Evolutionary conservation across 2,329 filamentous ascomycete species (phyloP).

Genomic region (Penicillium sp.): DNA sequence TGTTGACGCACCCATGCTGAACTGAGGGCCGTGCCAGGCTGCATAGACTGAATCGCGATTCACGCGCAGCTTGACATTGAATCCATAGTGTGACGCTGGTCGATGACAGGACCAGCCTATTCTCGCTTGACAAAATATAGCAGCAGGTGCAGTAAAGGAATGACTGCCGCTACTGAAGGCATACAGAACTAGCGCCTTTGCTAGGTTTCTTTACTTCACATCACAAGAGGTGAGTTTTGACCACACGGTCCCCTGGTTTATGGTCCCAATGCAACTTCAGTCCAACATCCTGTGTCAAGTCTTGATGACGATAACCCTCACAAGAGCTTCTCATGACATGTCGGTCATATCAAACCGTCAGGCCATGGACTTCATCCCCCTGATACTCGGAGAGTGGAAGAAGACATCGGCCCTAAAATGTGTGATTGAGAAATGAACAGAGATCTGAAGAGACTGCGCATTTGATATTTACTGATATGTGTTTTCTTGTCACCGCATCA

Average conservation of each 20-base stretch:
- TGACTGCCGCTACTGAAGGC: not conserved
- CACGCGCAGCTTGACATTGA: not conserved
- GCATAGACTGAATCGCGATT: not conserved
- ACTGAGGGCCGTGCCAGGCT: not conserved
- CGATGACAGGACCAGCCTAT: not conserved
- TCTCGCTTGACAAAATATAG: not conserved
- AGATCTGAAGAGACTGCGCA: slow-evolving; percentile 44
- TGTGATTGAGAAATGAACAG: slow-evolving; percentile 49
- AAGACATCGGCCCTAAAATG: slow-evolving; percentile 32
- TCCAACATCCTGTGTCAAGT: slow-evolving; percentile 19
- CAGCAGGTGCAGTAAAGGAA: not conserved
- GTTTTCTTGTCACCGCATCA: not conserved
- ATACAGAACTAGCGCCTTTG: not conserved
- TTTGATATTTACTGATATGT: not conserved
- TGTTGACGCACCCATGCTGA: not conserved
- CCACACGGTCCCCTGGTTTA: not conserved
- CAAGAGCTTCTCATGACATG: slow-evolving; percentile 44
- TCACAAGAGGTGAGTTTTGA: not conserved
- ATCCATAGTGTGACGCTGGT: not conserved
- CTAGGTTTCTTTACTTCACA: not conserved
- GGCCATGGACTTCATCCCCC: slow-evolving; percentile 40
- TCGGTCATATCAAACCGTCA: slow-evolving; percentile 14
- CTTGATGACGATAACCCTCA: slow-evolving; percentile 43
- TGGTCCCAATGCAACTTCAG: not conserved
- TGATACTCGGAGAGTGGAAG: slow-evolving; percentile 38